phyloP scores from a whole-genome alignment of 1,139 yeast species.

The Pichia sp. region DNA sequence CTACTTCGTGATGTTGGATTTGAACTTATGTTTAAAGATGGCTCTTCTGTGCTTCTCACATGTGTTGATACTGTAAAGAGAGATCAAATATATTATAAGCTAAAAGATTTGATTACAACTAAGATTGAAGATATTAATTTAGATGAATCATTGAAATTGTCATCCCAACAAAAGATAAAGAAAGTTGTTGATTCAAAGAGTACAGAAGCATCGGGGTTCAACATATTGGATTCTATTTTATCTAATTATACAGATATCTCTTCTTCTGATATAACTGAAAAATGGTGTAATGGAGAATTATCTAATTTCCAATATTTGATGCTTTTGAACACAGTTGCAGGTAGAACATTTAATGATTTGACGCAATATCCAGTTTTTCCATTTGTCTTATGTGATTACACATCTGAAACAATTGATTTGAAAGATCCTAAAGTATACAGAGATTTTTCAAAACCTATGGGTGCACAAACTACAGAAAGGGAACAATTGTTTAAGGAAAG shows the following conservation, averaged over 20 bases:
- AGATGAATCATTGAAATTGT: conserved; percentile 42
- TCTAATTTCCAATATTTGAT: conserved; percentile 77
- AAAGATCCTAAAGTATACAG: conserved; percentile 53
- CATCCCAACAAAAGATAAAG: conserved; percentile 28
- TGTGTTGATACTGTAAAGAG: conserved; percentile 45
- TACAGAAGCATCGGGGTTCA: conserved; percentile 27
- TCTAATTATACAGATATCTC: conserved; percentile 27
- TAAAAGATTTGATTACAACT: conserved; percentile 42
- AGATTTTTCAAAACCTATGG: conserved; percentile 83
- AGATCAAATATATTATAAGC: conserved; percentile 44
- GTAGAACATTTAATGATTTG: conserved; percentile 77
- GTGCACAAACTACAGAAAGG: conserved; percentile 62
- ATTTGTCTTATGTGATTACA: conserved; percentile 79
- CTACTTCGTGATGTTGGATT: conserved; percentile 69
- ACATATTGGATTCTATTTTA: conserved; percentile 36
- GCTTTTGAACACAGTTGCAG: conserved; percentile 74
- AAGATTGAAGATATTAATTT: conserved; percentile 43
- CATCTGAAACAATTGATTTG: conserved; percentile 57
- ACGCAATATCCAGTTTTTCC: conserved; percentile 90
- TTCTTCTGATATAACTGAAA: conserved; percentile 48
- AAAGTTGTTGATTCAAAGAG: conserved; percentile 3
- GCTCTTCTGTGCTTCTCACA: conserved; percentile 58
- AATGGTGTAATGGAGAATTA: conserved; percentile 70
- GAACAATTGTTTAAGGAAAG: conserved; percentile 60
- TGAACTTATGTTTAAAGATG: conserved; percentile 68